These are phyloP conservation scores for Ophiostoma angusticollis DNA, from an alignment of 2,329 filamentous ascomycete species.

Conservation along the genomic window DNA sequence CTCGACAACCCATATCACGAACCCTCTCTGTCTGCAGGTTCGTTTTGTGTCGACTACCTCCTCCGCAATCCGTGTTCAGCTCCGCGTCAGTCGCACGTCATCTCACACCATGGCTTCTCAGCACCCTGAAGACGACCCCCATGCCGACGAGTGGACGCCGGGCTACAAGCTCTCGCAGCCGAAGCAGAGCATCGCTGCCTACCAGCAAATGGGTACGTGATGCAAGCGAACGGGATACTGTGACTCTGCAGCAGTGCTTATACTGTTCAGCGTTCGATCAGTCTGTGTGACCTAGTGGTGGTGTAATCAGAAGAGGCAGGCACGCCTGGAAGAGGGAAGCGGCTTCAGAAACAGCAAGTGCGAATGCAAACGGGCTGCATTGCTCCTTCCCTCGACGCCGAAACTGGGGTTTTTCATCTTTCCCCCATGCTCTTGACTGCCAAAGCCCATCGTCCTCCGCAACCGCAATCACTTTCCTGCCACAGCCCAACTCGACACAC, in stretches of 20 bases:
- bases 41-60: too few species aligned
- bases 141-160: constrained; percentile 78
- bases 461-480: too few species aligned
- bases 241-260: too few species aligned
- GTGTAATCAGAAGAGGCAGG: too few species aligned
- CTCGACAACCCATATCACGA: too few species aligned
- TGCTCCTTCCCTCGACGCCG: background rate
- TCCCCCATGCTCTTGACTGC: background rate
- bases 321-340: background rate
- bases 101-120: constrained; percentile 48
- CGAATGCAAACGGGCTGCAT: background rate
- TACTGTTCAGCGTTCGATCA: too few species aligned
- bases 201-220: constrained; percentile 71
- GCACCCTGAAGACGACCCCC: constrained; percentile 61
- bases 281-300: too few species aligned
- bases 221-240: background rate
- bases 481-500: too few species aligned
- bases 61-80: too few species aligned
- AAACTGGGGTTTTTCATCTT: too few species aligned
- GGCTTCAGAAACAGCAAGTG: background rate
- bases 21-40: too few species aligned
- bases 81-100: background rate
- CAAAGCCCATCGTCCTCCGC: too few species aligned
- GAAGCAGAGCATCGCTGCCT: constrained; percentile 94
- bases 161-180: constrained; percentile 95